Evolutionary conservation across 768 basidiomycete genomes (phyloP).

Genomic region (Kwoniella sp.): DNA sequence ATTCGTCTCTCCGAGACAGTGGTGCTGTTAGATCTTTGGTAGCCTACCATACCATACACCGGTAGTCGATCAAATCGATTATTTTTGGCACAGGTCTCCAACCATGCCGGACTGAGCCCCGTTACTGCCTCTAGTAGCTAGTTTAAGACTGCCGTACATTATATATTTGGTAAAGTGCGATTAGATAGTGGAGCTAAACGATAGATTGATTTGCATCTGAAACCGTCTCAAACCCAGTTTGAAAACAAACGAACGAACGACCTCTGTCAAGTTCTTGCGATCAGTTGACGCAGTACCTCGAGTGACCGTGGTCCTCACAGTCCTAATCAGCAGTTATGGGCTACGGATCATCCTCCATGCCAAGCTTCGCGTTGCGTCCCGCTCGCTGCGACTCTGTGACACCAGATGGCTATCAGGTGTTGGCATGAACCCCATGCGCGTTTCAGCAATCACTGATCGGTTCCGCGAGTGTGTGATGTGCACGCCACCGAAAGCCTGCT

Average conservation of each 20-base stretch:
- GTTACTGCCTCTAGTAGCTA: no score
- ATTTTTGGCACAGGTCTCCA: no score
- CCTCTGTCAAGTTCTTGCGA: neutral
- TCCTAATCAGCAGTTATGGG: no score
- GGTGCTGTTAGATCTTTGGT: no score
- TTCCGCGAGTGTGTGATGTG: neutral
- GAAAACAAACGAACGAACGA: neutral
- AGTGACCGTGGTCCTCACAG: no score
- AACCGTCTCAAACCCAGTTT: conserved; percentile 1
- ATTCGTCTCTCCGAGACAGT: neutral
- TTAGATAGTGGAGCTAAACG: neutral
- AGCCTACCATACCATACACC: no score
- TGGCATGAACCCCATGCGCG: neutral
- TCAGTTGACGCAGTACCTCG: no score
- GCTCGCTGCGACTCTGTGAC: no score
- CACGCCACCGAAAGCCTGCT: neutral
- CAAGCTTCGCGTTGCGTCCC: no score
- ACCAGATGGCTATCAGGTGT: neutral
- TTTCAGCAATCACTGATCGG: neutral
- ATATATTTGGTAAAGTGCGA: neutral
- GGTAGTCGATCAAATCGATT: no score
- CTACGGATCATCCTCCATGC: no score
- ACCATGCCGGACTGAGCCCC: no score
- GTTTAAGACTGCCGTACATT: neutral
- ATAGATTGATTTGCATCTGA: neutral